phyloP scores from a whole-genome alignment of 768 basidiomycete genomes.

The Leccinum disarticulatum region DNA sequence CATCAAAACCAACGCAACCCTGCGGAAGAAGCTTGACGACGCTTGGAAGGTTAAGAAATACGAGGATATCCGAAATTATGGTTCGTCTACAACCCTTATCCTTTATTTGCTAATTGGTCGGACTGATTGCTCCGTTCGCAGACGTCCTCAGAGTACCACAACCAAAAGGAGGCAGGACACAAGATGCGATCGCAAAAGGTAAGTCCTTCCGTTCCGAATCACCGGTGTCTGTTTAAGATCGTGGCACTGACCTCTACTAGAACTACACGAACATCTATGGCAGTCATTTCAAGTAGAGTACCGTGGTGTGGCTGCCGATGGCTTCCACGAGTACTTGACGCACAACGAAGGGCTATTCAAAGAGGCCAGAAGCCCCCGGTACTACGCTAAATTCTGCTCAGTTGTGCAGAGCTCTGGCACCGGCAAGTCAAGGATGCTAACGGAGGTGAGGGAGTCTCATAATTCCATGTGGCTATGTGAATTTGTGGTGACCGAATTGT shows the following conservation, averaged over 20 bases:
- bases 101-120: neutral
- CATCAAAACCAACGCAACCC: neutral
- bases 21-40: neutral
- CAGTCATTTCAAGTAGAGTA: neutral
- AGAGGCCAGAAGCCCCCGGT: neutral
- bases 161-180: neutral
- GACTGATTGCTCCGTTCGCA: neutral
- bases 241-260: neutral
- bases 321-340: neutral
- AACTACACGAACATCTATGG: neutral
- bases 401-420: neutral
- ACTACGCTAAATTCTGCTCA: neutral
- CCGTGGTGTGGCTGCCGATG: neutral
- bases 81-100: neutral
- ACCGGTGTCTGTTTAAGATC: neutral
- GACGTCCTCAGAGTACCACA: neutral
- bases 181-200: neutral
- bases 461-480: neutral
- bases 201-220: neutral
- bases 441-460: neutral
- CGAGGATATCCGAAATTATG: neutral
- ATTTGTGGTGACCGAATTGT: neutral
- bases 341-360: neutral
- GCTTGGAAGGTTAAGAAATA: neutral
- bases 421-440: neutral